Percentiles rank a stretch among this genome's conserved stretches.
These are phyloP conservation scores for Termitomyces sp. DNA, from an alignment of 768 basidiomycete genomes.

Conservation along the genomic window DNA sequence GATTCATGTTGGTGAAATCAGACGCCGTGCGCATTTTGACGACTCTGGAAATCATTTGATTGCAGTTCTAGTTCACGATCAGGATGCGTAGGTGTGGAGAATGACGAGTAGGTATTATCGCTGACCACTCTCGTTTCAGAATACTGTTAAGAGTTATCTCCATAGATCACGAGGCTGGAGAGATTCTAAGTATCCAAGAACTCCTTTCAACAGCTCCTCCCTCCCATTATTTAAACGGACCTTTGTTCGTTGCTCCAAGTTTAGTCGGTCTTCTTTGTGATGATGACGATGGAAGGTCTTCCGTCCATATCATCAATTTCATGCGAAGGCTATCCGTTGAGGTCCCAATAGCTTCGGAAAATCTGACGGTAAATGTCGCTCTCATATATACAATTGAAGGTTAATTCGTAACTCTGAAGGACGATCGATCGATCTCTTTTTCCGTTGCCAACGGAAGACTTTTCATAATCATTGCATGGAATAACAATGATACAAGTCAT, in stretches of 20 bases:
- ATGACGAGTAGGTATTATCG: not conserved
- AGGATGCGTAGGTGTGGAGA: not conserved
- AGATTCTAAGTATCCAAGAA: not conserved
- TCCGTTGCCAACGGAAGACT: not conserved
- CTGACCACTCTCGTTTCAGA: not conserved
- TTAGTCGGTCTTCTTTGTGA: constrained; percentile 3
- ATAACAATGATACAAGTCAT: not conserved
- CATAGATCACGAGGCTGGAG: not conserved
- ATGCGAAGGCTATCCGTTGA: not conserved
- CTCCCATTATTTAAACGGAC: not conserved
- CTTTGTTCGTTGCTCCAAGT: constrained; percentile 5
- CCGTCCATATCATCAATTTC: constrained; percentile 4
- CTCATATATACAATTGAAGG: not conserved
- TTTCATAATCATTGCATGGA: not conserved
- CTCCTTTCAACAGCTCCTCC: not conserved
- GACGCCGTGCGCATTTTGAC: not conserved
- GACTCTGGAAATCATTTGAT: not conserved
- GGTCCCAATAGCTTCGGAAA: not conserved
- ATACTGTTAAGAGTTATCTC: not conserved
- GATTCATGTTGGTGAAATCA: not conserved
- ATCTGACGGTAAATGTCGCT: not conserved
- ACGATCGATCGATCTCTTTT: not conserved
- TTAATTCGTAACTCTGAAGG: not conserved
- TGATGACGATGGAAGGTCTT: not conserved
- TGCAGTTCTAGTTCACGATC: not conserved